These are phyloP conservation scores for Penicillium brasilianum DNA, from an alignment of 2,329 filamentous ascomycete species.

Conservation along the genomic window DNA sequence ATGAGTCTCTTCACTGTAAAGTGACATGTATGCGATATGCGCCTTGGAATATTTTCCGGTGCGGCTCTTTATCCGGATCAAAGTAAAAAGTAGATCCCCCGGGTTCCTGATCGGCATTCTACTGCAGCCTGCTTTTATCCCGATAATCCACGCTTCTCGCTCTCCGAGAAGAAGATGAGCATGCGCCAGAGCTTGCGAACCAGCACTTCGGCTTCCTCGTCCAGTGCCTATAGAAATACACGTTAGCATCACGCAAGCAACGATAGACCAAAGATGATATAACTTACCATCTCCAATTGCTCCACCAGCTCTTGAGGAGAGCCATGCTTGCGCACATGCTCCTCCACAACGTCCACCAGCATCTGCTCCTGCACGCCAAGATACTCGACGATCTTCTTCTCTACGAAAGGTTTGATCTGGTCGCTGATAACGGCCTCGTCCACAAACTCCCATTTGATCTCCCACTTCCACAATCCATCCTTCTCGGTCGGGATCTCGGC, in stretches of 20 bases:
- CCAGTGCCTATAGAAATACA: slow-evolving; percentile 67
- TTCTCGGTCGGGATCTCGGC: slow-evolving; percentile 88
- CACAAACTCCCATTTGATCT: slow-evolving; percentile 89
- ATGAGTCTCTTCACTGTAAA: background rate
- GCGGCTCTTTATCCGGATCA: background rate
- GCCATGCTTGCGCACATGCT: slow-evolving; percentile 77
- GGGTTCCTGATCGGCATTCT: background rate
- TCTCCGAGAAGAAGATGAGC: slow-evolving; percentile 97
- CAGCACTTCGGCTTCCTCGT: slow-evolving; percentile 91
- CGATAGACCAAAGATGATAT: slow-evolving; percentile 8
- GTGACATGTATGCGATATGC: slow-evolving; percentile 2
- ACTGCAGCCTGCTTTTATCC: slow-evolving; percentile 51
- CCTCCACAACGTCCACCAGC: slow-evolving; percentile 88
- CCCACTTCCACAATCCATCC: slow-evolving; percentile 87
- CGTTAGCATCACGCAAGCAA: slow-evolving; percentile 38
- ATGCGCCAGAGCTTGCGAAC: slow-evolving; percentile 98
- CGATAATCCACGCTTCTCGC: slow-evolving; percentile 85
- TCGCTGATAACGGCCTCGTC: slow-evolving; percentile 80
- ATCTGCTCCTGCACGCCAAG: slow-evolving; percentile 96
- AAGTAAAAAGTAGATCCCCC: background rate
- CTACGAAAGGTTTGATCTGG: slow-evolving; percentile 90
- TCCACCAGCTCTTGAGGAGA: slow-evolving; percentile 80
- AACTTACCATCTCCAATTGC: slow-evolving; percentile 78
- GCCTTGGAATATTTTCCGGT: background rate
- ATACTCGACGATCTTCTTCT: slow-evolving; percentile 98